Percentiles rank a stretch among this genome's conserved stretches.
Conservation (phyloP, 306 rosid genomes). For the Fagus crenata region DNA sequence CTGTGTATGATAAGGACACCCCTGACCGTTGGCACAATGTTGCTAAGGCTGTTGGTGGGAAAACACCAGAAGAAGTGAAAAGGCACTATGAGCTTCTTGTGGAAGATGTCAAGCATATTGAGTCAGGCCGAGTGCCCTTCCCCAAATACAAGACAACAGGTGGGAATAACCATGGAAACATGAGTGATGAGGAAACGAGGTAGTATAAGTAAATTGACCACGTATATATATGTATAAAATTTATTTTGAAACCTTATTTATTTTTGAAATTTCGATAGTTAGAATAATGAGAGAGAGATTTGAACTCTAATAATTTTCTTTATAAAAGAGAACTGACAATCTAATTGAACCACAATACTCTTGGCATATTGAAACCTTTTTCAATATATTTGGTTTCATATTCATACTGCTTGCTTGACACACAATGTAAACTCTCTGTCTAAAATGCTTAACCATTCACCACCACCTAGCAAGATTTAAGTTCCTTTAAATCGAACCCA, state of each 20-base stretch:
- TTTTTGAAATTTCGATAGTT: no score
- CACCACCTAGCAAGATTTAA: conserved; percentile 9
- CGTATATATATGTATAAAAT: not conserved
- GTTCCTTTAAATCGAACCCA: conserved; percentile 5
- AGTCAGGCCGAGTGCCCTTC: conserved; percentile 75
- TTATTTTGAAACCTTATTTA: no score
- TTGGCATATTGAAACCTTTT: not conserved
- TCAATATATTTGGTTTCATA: not conserved
- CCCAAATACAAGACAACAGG: conserved; percentile 63
- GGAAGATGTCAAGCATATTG: conserved; percentile 73
- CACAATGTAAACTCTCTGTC: not conserved
- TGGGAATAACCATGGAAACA: conserved; percentile 18
- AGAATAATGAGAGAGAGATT: no score
- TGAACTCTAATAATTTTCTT: no score
- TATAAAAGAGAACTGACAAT: no score
- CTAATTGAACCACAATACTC: no score
- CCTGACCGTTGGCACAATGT: conserved; percentile 93
- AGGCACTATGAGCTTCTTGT: conserved; percentile 76
- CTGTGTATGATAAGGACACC: conserved; percentile 83
- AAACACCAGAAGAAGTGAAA: conserved; percentile 83
- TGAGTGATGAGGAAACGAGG: conserved; percentile 57
- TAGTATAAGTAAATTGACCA: conserved; percentile 10
- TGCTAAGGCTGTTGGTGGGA: conserved; percentile 82
- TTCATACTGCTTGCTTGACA: conserved; percentile 15
- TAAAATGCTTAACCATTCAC: not conserved